A percentile compares a stretch with the other conserved stretches of the same genome.
phyloP scores from a whole-genome alignment of 2,329 filamentous ascomycete genomes.

The Bisporella sp. region DNA sequence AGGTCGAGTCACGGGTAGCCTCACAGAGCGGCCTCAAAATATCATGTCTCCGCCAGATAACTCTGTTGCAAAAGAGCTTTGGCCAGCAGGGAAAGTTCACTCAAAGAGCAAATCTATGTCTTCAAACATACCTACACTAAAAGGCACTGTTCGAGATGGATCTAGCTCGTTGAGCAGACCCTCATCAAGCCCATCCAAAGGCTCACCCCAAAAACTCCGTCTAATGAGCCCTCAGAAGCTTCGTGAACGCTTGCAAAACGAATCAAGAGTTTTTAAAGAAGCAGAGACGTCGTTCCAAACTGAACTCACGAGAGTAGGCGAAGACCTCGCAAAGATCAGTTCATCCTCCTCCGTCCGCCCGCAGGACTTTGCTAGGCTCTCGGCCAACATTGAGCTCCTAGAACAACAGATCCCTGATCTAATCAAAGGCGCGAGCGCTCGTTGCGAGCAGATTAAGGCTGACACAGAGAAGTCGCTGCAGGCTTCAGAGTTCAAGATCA shows the following conservation, averaged over 20 bases:
- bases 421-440: slow-evolving; percentile 51
- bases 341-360: slow-evolving; percentile 29
- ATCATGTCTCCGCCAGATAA: slow-evolving; percentile 22
- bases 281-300: slow-evolving; percentile 63
- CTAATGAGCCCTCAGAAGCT: slow-evolving; percentile 68
- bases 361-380: slow-evolving; percentile 33
- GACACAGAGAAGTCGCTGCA: slow-evolving; percentile 68
- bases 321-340: slow-evolving; percentile 63
- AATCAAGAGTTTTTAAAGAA: slow-evolving; percentile 67
- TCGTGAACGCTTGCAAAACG: slow-evolving; percentile 76
- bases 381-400: slow-evolving; percentile 54
- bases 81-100: slow-evolving; percentile 18
- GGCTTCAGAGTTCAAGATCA: slow-evolving; percentile 70
- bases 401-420: slow-evolving; percentile 59
- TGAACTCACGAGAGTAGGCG: slow-evolving; percentile 73
- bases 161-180: slow-evolving; percentile 14
- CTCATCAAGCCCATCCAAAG: slow-evolving; percentile 14
- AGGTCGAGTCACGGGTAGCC: slow-evolving; percentile 19
- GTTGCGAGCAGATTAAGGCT: slow-evolving; percentile 56
- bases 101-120: slow-evolving; percentile 20
- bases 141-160: slow-evolving; percentile 10
- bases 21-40: slow-evolving; percentile 24
- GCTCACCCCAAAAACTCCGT: slow-evolving; percentile 42
- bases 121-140: slow-evolving; percentile 26
- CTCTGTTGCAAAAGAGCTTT: slow-evolving; percentile 21